A percentile compares a stretch with the other conserved stretches of the same genome.
These are phyloP conservation scores for Porogramme epimiltina DNA, from an alignment of 1,284 basidiomycete genomes.

Conservation along the genomic window DNA sequence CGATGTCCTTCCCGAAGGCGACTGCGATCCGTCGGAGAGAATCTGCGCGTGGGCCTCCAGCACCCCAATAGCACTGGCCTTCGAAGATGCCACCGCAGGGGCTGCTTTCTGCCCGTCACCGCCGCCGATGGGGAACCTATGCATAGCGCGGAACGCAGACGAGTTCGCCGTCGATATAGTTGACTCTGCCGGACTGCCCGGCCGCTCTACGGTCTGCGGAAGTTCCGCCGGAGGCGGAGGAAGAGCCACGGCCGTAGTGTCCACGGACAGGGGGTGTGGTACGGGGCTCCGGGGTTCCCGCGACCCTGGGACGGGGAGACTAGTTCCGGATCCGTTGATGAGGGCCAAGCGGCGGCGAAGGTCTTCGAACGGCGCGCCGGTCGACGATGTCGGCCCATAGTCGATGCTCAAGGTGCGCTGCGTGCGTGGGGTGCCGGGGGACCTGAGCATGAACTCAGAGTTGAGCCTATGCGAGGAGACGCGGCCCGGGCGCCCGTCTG, in stretches of 20 bases:
- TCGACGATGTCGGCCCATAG: constrained; percentile 26
- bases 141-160: constrained; percentile 54
- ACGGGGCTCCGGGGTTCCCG: constrained; percentile 46
- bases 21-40: constrained; percentile 61
- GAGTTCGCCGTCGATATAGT: constrained; percentile 70
- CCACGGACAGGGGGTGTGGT: constrained; percentile 30
- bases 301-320: constrained; percentile 48
- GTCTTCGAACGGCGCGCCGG: constrained; percentile 71
- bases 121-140: constrained; percentile 68
- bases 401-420: constrained; percentile 50
- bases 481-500: constrained; percentile 44
- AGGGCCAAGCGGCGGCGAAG: constrained; percentile 68
- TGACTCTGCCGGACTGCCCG: constrained; percentile 74
- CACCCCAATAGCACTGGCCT: constrained; percentile 74
- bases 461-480: constrained; percentile 39
- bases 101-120: constrained; percentile 81
- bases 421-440: constrained; percentile 48
- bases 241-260: constrained; percentile 22
- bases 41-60: constrained; percentile 71
- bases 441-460: constrained; percentile 37
- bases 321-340: constrained; percentile 69
- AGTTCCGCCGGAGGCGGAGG: constrained; percentile 37
- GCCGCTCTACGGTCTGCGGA: constrained; percentile 48
- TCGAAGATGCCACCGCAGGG: constrained; percentile 81
- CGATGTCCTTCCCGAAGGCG: constrained; percentile 70